phyloP scores from a whole-genome alignment of 805 yeast species.

The Zygosaccharomyces gambellarensis region DNA sequence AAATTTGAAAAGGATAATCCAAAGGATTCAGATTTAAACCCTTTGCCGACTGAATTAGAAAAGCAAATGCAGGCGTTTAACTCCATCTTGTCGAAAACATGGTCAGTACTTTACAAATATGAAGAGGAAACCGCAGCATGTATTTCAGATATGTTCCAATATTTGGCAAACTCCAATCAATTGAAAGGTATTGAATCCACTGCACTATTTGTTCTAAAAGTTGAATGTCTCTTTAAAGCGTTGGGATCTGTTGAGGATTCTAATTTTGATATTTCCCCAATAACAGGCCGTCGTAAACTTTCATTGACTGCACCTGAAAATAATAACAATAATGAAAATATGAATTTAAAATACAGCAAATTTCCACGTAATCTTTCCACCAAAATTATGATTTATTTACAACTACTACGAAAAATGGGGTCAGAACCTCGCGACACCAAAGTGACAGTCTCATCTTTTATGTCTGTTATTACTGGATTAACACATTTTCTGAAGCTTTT shows the following conservation, averaged over 20 bases:
- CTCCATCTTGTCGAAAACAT: constrained; percentile 54
- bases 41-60: constrained; percentile 46
- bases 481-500: constrained; percentile 89
- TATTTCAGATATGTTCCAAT: constrained; percentile 85
- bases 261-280: constrained; percentile 15
- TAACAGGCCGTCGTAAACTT: constrained; percentile 4
- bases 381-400: constrained; percentile 83
- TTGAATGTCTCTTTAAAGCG: constrained; percentile 73
- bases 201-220: constrained; percentile 63
- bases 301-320: constrained; percentile 5
- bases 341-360: constrained; percentile 37
- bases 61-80: constrained; percentile 63
- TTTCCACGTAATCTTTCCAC: constrained; percentile 80
- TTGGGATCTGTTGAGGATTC: constrained; percentile 47
- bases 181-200: constrained; percentile 63
- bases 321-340: constrained; percentile 8
- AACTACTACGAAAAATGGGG: constrained; percentile 63
- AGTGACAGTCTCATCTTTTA: constrained; percentile 49
- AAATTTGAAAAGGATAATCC: constrained; percentile 22
- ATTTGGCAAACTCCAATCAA: constrained; percentile 71
- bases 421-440: constrained; percentile 32
- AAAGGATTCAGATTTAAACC: constrained; percentile 32
- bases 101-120: constrained; percentile 82
- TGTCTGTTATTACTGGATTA: constrained; percentile 80
- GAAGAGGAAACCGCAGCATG: constrained; percentile 89